These are phyloP conservation scores for Martensiomyces pterosporus DNA, from an alignment of 192 early-diverging fungal genomes.

Conservation along the genomic window DNA sequence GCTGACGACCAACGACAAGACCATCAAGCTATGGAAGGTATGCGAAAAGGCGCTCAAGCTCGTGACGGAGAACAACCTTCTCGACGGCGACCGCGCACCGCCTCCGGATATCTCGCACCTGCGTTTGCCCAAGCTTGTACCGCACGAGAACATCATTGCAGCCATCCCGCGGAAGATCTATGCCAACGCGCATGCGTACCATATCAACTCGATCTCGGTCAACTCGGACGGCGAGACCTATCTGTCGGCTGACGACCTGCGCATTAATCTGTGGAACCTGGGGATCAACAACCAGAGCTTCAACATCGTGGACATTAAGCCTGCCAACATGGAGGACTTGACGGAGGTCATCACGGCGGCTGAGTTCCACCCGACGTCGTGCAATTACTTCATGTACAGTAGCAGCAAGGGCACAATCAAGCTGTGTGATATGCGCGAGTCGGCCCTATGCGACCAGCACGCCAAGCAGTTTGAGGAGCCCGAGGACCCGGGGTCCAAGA, in stretches of 20 bases:
- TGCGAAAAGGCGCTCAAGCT: constrained; percentile 97
- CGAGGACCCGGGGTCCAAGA: constrained; percentile 91
- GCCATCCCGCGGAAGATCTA: constrained; percentile 94
- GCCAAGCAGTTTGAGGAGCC: constrained; percentile 93
- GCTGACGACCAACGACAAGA: constrained; percentile 99
- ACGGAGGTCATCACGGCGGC: constrained; percentile 99
- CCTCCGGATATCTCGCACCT: constrained; percentile 51
- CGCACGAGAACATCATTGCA: constrained; percentile 95
- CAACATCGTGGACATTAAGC: constrained; percentile 99
- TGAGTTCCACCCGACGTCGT: constrained; percentile 94
- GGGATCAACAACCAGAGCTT: constrained; percentile 97
- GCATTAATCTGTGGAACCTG: constrained; percentile 99
- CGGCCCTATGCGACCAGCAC: constrained; percentile 91
- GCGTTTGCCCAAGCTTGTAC: constrained; percentile 79
- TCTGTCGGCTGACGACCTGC: constrained; percentile 93
- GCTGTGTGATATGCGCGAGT: constrained; percentile 92
- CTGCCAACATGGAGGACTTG: constrained; percentile 99
- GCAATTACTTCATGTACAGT: constrained; percentile 98
- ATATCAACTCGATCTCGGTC: constrained; percentile 99
- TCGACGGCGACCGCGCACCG: constrained; percentile 58
- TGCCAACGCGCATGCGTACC: constrained; percentile 97
- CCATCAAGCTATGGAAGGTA: constrained; percentile 99
- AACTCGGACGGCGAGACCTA: constrained; percentile 99
- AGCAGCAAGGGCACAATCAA: constrained; percentile 98
- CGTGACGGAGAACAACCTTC: constrained; percentile 87